A percentile compares a stretch with the other conserved stretches of the same genome.
phyloP scores from a whole-genome alignment of 768 basidiomycete genomes.

The Gymnopilus junonius region DNA sequence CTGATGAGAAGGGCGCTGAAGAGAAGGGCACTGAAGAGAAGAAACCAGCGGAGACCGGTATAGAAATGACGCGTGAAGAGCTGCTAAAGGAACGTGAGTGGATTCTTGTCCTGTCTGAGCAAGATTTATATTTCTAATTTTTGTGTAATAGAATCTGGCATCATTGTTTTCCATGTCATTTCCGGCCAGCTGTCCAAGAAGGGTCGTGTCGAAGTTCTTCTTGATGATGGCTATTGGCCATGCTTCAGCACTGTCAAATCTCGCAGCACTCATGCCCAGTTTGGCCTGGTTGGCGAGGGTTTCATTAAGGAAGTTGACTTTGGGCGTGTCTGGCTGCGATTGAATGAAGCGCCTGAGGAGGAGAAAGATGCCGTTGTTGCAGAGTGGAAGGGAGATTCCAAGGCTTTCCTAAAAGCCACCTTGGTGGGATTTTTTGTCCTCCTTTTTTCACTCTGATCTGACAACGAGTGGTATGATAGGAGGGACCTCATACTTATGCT shows the following conservation, averaged over 20 bases:
- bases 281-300: slow-evolving; percentile 91
- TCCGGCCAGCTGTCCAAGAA: slow-evolving; percentile 83
- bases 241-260: slow-evolving; percentile 77
- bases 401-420: slow-evolving; percentile 75
- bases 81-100: slow-evolving; percentile 69
- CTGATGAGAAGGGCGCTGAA: no score
- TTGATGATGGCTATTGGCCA: slow-evolving; percentile 97
- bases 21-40: slow-evolving; percentile 6
- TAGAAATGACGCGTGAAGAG: slow-evolving; percentile 72
- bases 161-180: slow-evolving; percentile 85
- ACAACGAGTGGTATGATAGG: slow-evolving; percentile 40
- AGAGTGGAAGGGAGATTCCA: slow-evolving; percentile 83
- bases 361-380: slow-evolving; percentile 86
- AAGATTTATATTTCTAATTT: slow-evolving; percentile 8
- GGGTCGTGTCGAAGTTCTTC: slow-evolving; percentile 84
- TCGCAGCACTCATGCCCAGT: slow-evolving; percentile 68
- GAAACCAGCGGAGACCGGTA: slow-evolving; percentile 38
- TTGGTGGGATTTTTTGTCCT: slow-evolving; percentile 48
- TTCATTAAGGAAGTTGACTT: slow-evolving; percentile 97
- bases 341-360: slow-evolving; percentile 84
- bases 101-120: not conserved
- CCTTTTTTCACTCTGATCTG: not conserved
- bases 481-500: slow-evolving; percentile 63
- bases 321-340: slow-evolving; percentile 80
- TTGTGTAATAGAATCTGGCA: slow-evolving; percentile 72